Evolutionary conservation across 169 alveolate genomes (phyloP).

Genomic region (Eimeria acervulina): DNA sequence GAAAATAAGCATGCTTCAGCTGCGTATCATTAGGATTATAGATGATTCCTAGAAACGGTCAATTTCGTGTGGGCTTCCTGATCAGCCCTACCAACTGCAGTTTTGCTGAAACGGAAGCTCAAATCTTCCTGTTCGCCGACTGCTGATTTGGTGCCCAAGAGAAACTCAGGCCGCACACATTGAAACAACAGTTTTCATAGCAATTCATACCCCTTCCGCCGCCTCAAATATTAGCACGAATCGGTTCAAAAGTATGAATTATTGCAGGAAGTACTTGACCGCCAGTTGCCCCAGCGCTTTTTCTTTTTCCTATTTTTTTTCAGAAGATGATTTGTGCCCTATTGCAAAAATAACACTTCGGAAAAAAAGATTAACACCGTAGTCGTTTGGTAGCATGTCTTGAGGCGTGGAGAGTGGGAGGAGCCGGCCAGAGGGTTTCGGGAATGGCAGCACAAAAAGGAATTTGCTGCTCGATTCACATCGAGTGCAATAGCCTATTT

Average conservation of each 20-base stretch:
- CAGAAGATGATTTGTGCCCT: background rate
- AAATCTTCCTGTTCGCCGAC: background rate
- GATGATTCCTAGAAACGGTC: background rate
- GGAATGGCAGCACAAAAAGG: background rate
- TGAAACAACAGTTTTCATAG: background rate
- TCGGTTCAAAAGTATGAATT: background rate
- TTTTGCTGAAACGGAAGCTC: background rate
- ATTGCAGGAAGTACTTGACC: background rate
- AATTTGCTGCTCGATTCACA: background rate
- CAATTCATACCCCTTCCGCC: background rate
- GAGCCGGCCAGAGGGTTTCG: background rate
- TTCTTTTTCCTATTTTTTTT: background rate
- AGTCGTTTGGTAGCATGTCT: background rate
- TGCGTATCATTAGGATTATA: background rate
- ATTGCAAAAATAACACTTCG: background rate
- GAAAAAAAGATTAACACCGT: background rate
- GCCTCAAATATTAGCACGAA: background rate
- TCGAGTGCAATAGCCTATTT: background rate
- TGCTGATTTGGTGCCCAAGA: background rate
- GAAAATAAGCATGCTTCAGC: background rate
- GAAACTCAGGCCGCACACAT: background rate
- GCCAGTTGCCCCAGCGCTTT: background rate
- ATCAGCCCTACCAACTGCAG: background rate
- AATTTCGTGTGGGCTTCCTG: background rate
- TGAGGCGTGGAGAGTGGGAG: background rate